Percentiles rank a stretch among this genome's conserved stretches.
These are phyloP conservation scores for Amphibolis antarctica DNA, from an alignment of 106 monocot genomes.

Conservation along the genomic window DNA sequence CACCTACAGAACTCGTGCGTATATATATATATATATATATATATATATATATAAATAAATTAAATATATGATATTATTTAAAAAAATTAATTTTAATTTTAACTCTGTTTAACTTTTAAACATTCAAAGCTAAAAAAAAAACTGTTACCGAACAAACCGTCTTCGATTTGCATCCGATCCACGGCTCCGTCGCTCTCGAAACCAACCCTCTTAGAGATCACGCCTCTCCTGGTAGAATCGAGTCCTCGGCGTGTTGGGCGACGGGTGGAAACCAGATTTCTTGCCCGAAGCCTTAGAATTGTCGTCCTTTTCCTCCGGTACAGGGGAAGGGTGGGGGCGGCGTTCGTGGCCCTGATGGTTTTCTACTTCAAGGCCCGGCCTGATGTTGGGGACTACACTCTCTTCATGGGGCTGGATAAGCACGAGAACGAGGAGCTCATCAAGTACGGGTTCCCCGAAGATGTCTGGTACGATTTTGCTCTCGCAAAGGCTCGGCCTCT, in stretches of 20 bases:
- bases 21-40: too few species aligned
- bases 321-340: not conserved
- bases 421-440: slow-evolving; percentile 99
- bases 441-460: slow-evolving; percentile 90
- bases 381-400: slow-evolving; percentile 84
- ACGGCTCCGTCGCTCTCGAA: not conserved
- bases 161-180: not conserved
- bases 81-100: too few species aligned
- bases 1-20: too few species aligned
- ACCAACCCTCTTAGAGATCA: not conserved
- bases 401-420: slow-evolving; percentile 98
- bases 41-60: too few species aligned
- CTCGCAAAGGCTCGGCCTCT: not conserved
- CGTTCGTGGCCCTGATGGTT: slow-evolving; percentile 35
- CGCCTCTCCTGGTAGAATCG: too few species aligned
- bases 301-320: not conserved
- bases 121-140: too few species aligned
- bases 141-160: too few species aligned
- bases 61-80: too few species aligned
- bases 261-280: not conserved
- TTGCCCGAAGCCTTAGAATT: not conserved
- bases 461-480: slow-evolving; percentile 52
- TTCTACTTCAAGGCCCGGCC: slow-evolving; percentile 89
- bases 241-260: too few species aligned
- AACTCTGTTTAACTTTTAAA: too few species aligned